These are phyloP conservation scores for Diaporthe eres DNA, from an alignment of 2,329 filamentous ascomycete genomes.

Conservation along the genomic window DNA sequence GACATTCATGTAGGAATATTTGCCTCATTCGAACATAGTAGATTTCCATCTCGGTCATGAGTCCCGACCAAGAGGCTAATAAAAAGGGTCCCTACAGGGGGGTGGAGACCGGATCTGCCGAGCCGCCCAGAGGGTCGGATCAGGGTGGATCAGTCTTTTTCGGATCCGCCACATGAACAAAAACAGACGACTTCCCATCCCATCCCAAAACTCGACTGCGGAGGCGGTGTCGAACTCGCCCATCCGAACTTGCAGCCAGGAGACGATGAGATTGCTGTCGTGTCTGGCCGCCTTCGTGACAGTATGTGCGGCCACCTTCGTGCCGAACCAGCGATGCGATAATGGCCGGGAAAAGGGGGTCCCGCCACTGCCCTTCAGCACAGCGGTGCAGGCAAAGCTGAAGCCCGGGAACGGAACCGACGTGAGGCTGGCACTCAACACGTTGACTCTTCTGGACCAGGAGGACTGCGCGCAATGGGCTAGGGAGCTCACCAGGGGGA, in stretches of 20 bases:
- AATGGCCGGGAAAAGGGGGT: neutral
- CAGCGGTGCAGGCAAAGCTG: neutral
- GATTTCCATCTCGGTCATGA: constrained; percentile 23
- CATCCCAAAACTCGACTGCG: neutral
- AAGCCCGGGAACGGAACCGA: neutral
- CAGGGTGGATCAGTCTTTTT: neutral
- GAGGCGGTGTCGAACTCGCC: neutral
- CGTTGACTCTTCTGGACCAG: neutral
- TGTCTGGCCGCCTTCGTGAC: neutral
- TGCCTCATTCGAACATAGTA: constrained; percentile 5
- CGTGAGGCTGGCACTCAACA: neutral
- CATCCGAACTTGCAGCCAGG: constrained; percentile 12
- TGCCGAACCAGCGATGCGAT: constrained; percentile 15
- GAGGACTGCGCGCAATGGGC: constrained; percentile 1
- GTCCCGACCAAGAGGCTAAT: constrained; percentile 21
- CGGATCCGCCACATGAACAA: neutral
- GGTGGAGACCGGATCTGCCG: constrained; percentile 12
- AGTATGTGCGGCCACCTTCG: neutral
- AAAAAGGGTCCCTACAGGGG: neutral
- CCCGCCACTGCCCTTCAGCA: neutral
- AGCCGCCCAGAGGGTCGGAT: constrained; percentile 1
- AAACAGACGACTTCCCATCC: neutral
- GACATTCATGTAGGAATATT: neutral
- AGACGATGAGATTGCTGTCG: neutral
- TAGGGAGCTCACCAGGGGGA: neutral